A percentile compares a stretch with the other conserved stretches of the same genome.
phyloP scores from a whole-genome alignment of 2,329 filamentous ascomycete species.

The Byssoonygena ceratinophila region DNA sequence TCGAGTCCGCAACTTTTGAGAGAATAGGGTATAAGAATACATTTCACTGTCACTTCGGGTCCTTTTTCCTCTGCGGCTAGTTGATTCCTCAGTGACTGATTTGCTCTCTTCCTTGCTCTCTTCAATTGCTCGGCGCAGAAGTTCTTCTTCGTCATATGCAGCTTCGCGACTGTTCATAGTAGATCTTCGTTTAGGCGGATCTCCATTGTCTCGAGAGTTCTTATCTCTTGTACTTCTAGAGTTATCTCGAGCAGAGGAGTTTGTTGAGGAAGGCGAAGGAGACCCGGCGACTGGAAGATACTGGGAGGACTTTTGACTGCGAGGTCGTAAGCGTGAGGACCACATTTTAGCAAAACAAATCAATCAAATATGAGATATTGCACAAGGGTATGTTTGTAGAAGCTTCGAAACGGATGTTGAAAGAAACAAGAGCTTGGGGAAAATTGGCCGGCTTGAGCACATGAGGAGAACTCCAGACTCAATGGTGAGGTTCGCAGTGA shows the following conservation, averaged over 20 bases:
- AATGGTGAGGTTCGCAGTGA: neutral
- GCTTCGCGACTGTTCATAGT: conserved; percentile 97
- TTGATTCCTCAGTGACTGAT: conserved; percentile 43
- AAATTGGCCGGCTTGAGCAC: neutral
- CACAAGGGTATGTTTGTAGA: neutral
- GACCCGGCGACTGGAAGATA: conserved; percentile 52
- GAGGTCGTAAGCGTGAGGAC: conserved; percentile 24
- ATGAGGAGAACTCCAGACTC: neutral
- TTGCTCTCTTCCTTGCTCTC: conserved; percentile 78
- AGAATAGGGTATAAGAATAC: conserved; percentile 40
- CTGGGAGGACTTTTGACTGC: conserved; percentile 51
- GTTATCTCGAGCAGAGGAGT: conserved; percentile 34
- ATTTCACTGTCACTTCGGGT: conserved; percentile 86
- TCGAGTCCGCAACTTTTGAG: conserved; percentile 4
- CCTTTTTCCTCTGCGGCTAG: conserved; percentile 62
- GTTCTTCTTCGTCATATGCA: conserved; percentile 89
- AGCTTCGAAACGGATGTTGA: neutral
- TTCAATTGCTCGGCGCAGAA: conserved; percentile 78
- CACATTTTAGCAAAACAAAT: conserved; percentile 13
- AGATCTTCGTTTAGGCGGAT: conserved; percentile 65
- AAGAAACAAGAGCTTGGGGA: neutral
- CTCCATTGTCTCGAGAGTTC: conserved; percentile 41
- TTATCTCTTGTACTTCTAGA: conserved; percentile 33
- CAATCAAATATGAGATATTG: neutral
- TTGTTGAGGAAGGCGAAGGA: conserved; percentile 35